These are phyloP conservation scores for Cercospora sp. DNA, from an alignment of 2,329 filamentous ascomycete genomes.

Conservation along the genomic window DNA sequence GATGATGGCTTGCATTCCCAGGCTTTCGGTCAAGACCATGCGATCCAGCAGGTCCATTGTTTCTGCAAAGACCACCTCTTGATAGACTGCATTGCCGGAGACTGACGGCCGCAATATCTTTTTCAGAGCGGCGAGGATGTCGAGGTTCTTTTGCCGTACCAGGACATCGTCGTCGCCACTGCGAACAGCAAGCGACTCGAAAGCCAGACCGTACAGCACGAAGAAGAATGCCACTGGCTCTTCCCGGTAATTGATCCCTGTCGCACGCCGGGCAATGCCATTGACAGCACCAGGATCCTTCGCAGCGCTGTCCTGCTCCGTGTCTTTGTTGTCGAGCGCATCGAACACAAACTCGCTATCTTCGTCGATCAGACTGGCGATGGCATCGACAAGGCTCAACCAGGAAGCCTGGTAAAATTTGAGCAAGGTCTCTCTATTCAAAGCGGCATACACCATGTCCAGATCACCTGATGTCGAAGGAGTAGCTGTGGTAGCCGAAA, in stretches of 20 bases:
- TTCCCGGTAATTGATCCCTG: slow-evolving; percentile 95
- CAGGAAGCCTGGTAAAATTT: slow-evolving; percentile 97
- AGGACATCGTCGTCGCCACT: slow-evolving; percentile 55
- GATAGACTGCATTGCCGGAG: slow-evolving; percentile 93
- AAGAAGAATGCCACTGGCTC: slow-evolving; percentile 99
- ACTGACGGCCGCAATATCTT: slow-evolving; percentile 94
- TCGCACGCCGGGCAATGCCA: slow-evolving; percentile 55
- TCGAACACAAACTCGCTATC: slow-evolving; percentile 98
- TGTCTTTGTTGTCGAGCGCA: slow-evolving; percentile 79
- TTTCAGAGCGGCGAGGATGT: slow-evolving; percentile 86
- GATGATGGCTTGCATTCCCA: slow-evolving; percentile 86
- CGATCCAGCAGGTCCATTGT: slow-evolving; percentile 95
- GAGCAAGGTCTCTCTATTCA: slow-evolving; percentile 90
- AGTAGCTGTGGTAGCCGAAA: slow-evolving; percentile 82
- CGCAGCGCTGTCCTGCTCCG: slow-evolving; percentile 24
- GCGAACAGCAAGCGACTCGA: slow-evolving; percentile 88
- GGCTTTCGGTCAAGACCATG: slow-evolving; percentile 84
- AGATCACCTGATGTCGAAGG: slow-evolving; percentile 70
- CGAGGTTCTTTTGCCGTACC: slow-evolving; percentile 52
- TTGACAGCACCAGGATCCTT: slow-evolving; percentile 21
- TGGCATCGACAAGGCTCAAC: slow-evolving; percentile 94
- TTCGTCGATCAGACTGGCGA: slow-evolving; percentile 94
- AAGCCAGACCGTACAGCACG: slow-evolving; percentile 92
- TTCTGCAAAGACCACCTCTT: slow-evolving; percentile 92
- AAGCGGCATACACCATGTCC: slow-evolving; percentile 89